Evolutionary conservation across 2,329 filamentous ascomycete genomes (phyloP).

Genomic region (Saccharata proteae): DNA sequence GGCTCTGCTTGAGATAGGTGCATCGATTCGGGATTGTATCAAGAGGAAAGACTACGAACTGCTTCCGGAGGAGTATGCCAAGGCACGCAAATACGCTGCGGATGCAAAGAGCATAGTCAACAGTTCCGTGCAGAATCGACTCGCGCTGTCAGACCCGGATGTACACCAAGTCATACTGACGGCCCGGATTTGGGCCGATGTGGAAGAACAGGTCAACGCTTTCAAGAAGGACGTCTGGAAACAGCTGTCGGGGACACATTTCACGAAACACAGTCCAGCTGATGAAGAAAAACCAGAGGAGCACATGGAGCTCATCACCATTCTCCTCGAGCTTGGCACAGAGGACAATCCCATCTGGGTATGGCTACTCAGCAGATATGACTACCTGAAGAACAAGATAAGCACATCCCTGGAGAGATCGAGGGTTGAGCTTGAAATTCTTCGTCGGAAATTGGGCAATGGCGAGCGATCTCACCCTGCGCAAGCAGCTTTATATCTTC

Average conservation of each 20-base stretch:
- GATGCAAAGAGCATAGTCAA: slow-evolving; percentile 60
- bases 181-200: slow-evolving; percentile 89
- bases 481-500: slow-evolving; percentile 59
- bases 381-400: slow-evolving; percentile 80
- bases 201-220: slow-evolving; percentile 70
- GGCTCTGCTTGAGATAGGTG: slow-evolving; percentile 70
- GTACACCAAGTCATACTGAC: slow-evolving; percentile 79
- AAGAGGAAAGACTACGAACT: slow-evolving; percentile 83
- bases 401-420: slow-evolving; percentile 69
- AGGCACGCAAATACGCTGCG: slow-evolving; percentile 70
- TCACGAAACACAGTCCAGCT: slow-evolving; percentile 31
- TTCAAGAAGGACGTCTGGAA: slow-evolving; percentile 91
- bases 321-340: slow-evolving; percentile 86
- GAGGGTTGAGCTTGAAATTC: slow-evolving; percentile 82
- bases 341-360: slow-evolving; percentile 95
- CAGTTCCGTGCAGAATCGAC: slow-evolving; percentile 35
- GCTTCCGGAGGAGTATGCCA: slow-evolving; percentile 74
- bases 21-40: slow-evolving; percentile 68
- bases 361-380: slow-evolving; percentile 83
- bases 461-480: slow-evolving; percentile 59
- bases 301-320: slow-evolving; percentile 80
- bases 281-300: slow-evolving; percentile 54
- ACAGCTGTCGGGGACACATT: slow-evolving; percentile 57
- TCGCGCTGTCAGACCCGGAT: slow-evolving; percentile 60
- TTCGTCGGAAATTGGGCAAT: slow-evolving; percentile 67